These are phyloP conservation scores for Erucastrum elatum DNA, from an alignment of 345 rosid genomes.

Conservation along the genomic window DNA sequence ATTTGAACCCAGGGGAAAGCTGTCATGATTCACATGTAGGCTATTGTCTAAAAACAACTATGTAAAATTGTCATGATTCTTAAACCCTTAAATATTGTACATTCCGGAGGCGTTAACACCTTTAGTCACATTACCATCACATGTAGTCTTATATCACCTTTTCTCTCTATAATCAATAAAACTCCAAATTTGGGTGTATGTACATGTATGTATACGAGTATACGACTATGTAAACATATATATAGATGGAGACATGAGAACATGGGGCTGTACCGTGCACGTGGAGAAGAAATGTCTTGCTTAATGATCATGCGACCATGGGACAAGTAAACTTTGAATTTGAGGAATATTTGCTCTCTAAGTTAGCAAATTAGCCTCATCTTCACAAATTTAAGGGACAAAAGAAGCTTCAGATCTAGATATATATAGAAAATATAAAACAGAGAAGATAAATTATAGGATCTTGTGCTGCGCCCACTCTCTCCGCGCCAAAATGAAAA, in stretches of 20 bases:
- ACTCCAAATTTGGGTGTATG: not conserved
- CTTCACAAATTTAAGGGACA: not conserved
- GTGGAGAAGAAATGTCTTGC: constrained; percentile 35
- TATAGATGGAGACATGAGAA: constrained; percentile 28
- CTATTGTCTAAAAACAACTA: too few relatives aligned
- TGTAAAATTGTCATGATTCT: not conserved
- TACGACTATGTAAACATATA: not conserved
- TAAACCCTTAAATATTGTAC: not conserved
- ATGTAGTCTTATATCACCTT: constrained; percentile 8
- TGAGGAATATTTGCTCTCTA: constrained; percentile 38
- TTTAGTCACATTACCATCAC: constrained; percentile 15
- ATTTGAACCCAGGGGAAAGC: too few relatives aligned
- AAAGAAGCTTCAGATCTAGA: not conserved
- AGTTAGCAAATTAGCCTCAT: constrained; percentile 20
- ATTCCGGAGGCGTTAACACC: constrained; percentile 3
- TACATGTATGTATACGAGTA: not conserved
- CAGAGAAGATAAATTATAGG: not conserved
- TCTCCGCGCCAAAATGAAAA: not conserved
- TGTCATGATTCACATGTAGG: too few relatives aligned
- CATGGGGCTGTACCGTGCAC: constrained; percentile 37
- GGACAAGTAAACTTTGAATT: constrained; percentile 10
- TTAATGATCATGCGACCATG: constrained; percentile 32
- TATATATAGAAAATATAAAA: too few relatives aligned
- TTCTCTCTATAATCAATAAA: constrained; percentile 3
- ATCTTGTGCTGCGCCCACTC: not conserved